Base-by-base conservation (phyloP, 2,329 filamentous ascomycete genomes). In the Neofusicoccum kwambonambiense region DNA sequence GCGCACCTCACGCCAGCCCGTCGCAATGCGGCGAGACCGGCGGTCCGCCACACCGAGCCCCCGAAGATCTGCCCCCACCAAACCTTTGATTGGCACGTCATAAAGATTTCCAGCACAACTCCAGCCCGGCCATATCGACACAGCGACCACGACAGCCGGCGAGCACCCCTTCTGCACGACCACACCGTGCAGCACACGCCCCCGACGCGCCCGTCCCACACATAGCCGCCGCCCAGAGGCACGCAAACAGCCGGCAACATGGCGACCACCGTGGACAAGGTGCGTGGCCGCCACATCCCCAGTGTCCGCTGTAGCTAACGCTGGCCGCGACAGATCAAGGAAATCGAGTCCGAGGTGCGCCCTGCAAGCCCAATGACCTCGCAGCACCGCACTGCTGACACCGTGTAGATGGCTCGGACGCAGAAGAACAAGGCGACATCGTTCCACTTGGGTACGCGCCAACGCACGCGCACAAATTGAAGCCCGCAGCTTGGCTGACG, bases 211-310 rank as follows among this genome's bases (percentile, higher is more conserved):
- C 22, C 3, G 19, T 12, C 3, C 19, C 27, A 31, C 27, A 5
- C 4, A 31, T 7, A 31, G 27, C 27, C 4, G 27, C 19, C 3
- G 37, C 39, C 37, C 31, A 39, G n/a, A 63, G 37, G 62, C 41
- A 68, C 56, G 45, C 45, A 37, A 50, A 58, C 35, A 50, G 5
- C 57, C 64, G 50, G 77, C 83, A 90, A 79, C 74, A 98, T 98
- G 95, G 86, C 94, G 85, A 98, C 94, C 67, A 98, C 94, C 47
- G 93, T 97, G 78, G 94, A 98, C 74, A 98, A 98, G 90, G 92
- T 91, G 77, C 71, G 85, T 74, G 42, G 54, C 50, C 47, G 35
- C 61, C n/a, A 34, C 47, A 62, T 44, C 41, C 41, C 51, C 39
- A 42, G 67, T 75, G 80, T 80, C 57, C 68, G 63, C 72, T 47